Conservation (phyloP, 208 protist species). For the Balamuthia mandrillaris region DNA sequence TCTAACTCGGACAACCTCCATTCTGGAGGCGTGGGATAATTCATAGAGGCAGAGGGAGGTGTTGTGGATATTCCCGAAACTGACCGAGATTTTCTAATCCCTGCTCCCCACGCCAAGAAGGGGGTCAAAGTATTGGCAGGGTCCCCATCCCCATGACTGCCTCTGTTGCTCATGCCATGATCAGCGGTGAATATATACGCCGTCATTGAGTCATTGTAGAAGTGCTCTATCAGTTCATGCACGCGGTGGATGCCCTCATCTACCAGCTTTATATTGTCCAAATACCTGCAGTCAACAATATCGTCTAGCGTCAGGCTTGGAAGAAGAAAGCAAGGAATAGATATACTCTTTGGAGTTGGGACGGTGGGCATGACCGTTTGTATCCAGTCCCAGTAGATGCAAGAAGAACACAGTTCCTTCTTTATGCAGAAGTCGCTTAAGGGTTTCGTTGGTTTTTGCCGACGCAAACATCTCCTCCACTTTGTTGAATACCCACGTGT, state of each 20-base stretch:
- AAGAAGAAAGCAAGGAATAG: background rate
- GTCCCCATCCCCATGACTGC: conserved; percentile 66
- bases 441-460: conserved; percentile 2
- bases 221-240: conserved; percentile 47
- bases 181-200: conserved; percentile 73
- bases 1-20: conserved; percentile 33
- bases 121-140: conserved; percentile 69
- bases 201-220: conserved; percentile 60
- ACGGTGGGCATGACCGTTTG: conserved; percentile 67
- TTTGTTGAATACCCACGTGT: conserved; percentile 73
- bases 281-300: conserved; percentile 36
- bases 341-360: conserved; percentile 68
- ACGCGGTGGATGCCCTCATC: conserved; percentile 60
- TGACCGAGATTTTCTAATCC: background rate
- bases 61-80: too few relatives aligned
- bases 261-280: conserved; percentile 57
- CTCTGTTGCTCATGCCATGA: conserved; percentile 74
- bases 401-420: conserved; percentile 68
- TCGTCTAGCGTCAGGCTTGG: background rate
- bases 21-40: conserved; percentile 1
- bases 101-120: conserved; percentile 60
- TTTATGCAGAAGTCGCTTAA: background rate
- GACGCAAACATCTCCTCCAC: conserved; percentile 56
- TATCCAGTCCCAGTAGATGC: conserved; percentile 76
- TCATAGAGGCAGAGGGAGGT: too few relatives aligned